Base-by-base conservation (phyloP, 2,329 filamentous ascomycete species). In the Epichloe elymi region DNA sequence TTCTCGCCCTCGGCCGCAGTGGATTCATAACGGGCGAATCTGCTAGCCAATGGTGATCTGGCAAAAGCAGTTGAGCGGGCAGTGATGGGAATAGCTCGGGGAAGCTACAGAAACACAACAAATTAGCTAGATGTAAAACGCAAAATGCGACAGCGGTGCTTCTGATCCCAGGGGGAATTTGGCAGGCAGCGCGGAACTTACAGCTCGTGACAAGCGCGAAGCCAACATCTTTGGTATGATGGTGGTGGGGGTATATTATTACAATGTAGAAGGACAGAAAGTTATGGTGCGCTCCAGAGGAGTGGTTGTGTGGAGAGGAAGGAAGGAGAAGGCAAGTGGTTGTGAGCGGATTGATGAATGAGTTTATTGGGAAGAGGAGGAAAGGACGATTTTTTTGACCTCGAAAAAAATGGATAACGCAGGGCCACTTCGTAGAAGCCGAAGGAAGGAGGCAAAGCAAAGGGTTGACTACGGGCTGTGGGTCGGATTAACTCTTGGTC, bases 11-110 rank as follows among this genome's bases (percentile, higher is more conserved):
- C 62, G 26, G 66, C 58, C 51, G 63, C 58, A 60, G 86, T 85
- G 40, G 83, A 85, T 70, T 86, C 85, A 74, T 86, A 88, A 63
- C 86, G 79, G 65, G 84, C 81, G 68, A 91, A 88, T 63, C 81
- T 80, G 58, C 86, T 81, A 59, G 77, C 77, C 63, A 87, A 70
- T 58, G 88, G 82, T 62, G 84, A 79, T 73, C 83, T 83, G 67
- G 82, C 71, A 65, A 80, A 72, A 54, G 79, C 74, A 62, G 82
- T 76, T 64, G 82, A 76, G 70, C 85, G 84, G 67, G 82, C 74
- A 68, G 83, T 74, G 67, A 80, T 72, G 64, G 84, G 75, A 59
- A 78, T 74, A 68, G 86, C 83, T 78, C 88, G 82, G 66, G 88
- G 87, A 71, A 94, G 80, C 86, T 90, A 59, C 48, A 2, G 46